Conservation (phyloP, 805 yeast species). For the Candida orba region DNA sequence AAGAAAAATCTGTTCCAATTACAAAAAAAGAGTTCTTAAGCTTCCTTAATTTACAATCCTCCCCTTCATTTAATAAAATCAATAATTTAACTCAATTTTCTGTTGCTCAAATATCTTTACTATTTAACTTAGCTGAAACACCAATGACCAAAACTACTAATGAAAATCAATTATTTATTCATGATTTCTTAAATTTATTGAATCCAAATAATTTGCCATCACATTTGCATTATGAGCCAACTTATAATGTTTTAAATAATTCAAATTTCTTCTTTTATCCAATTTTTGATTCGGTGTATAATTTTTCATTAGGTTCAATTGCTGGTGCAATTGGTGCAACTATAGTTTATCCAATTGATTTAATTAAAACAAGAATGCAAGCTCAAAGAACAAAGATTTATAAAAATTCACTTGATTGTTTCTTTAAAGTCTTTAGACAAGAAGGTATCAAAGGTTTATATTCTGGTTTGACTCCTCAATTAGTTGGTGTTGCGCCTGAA, state of each 20-base stretch:
- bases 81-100: constrained; percentile 34
- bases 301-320: constrained; percentile 83
- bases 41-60: constrained; percentile 28
- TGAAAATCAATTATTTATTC: constrained; percentile 23
- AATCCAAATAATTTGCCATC: constrained; percentile 30
- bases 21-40: constrained; percentile 29
- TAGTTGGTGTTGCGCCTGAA: constrained; percentile 97
- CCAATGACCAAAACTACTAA: neutral
- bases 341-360: constrained; percentile 91
- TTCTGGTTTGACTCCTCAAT: constrained; percentile 89
- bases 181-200: constrained; percentile 33
- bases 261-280: constrained; percentile 41
- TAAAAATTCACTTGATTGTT: constrained; percentile 80
- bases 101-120: constrained; percentile 32
- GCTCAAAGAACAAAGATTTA: constrained; percentile 77
- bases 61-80: constrained; percentile 26
- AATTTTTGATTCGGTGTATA: constrained; percentile 80
- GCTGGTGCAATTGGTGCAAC: constrained; percentile 99
- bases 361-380: constrained; percentile 96
- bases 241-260: constrained; percentile 4
- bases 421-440: constrained; percentile 59
- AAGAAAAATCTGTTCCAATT: constrained; percentile 26
- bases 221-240: constrained; percentile 21
- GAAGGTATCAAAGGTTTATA: constrained; percentile 86
- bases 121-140: constrained; percentile 23